Conservation (phyloP, 2,329 filamentous ascomycete species). For the Cytospora mali region DNA sequence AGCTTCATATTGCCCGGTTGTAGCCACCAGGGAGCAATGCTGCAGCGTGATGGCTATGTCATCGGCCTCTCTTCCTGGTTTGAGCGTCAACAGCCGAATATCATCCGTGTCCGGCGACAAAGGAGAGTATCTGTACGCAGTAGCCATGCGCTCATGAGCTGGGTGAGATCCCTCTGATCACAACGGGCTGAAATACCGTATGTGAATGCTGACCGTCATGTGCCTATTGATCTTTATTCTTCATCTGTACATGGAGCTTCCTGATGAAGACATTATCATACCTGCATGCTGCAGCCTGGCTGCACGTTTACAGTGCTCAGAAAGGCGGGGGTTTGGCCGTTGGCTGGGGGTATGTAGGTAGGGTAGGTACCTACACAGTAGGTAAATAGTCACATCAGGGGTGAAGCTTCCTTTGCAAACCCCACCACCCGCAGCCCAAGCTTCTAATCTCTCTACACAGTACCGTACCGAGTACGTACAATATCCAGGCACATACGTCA, state of each 20-base stretch:
- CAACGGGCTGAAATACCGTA: neutral
- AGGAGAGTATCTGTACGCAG: neutral
- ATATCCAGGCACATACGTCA: neutral
- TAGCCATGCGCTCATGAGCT: neutral
- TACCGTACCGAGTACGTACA: neutral
- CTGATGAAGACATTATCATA: neutral
- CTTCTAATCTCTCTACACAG: neutral
- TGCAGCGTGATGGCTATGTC: neutral
- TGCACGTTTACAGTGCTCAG: neutral
- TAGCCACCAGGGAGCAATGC: neutral
- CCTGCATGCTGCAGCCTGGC: neutral
- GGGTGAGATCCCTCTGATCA: neutral
- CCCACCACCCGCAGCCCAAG: constrained; percentile 1
- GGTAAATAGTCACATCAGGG: neutral
- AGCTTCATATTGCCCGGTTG: constrained; percentile 3
- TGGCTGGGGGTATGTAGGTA: too few relatives aligned
- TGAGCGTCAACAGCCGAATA: constrained; percentile 5
- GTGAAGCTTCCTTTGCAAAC: constrained; percentile 13
- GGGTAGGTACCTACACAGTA: neutral
- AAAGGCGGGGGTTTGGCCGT: too few relatives aligned
- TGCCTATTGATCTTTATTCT: neutral
- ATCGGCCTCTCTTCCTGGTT: neutral
- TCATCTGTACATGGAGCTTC: neutral
- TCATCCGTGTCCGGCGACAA: neutral
- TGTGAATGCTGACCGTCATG: neutral